A percentile compares a stretch with the other conserved stretches of the same genome.
Evolutionary conservation across 768 basidiomycete species (phyloP).

Genomic region (Fistulinella prunicolor): DNA sequence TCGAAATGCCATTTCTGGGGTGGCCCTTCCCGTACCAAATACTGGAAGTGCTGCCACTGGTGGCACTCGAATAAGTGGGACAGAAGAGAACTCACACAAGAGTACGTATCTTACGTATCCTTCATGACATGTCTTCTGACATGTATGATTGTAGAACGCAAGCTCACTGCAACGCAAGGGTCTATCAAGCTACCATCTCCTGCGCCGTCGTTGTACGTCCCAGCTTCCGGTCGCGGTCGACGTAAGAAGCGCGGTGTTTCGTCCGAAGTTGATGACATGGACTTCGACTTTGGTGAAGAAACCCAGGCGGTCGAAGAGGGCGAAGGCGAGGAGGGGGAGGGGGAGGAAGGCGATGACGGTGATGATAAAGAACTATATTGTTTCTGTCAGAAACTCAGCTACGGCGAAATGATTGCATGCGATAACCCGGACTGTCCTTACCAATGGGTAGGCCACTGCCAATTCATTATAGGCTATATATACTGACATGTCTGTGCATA

Average conservation of each 20-base stretch:
- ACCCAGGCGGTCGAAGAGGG: slow-evolving; percentile 28
- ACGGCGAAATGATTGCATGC: slow-evolving; percentile 68
- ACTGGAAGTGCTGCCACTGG: not conserved
- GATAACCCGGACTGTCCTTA: slow-evolving; percentile 53
- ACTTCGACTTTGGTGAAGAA: slow-evolving; percentile 35
- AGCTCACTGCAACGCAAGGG: slow-evolving; percentile 26
- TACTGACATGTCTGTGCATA: slow-evolving; percentile 25
- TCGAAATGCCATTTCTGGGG: slow-evolving; percentile 34
- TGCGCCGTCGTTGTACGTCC: slow-evolving; percentile 29
- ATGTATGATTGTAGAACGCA: slow-evolving; percentile 25
- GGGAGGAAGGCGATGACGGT: slow-evolving; percentile 47
- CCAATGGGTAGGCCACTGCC: slow-evolving; percentile 55
- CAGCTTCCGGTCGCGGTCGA: slow-evolving; percentile 30
- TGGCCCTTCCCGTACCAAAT: slow-evolving; percentile 22
- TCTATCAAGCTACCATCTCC: slow-evolving; percentile 37
- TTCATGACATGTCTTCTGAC: not conserved
- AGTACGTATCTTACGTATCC: slow-evolving; percentile 17
- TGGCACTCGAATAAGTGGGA: slow-evolving; percentile 14
- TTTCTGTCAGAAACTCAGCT: slow-evolving; percentile 59
- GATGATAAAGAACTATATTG: slow-evolving; percentile 62
- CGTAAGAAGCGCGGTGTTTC: slow-evolving; percentile 36
- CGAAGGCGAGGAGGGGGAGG: slow-evolving; percentile 36
- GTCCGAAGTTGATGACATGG: slow-evolving; percentile 34
- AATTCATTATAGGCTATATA: not conserved
- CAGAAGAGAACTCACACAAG: slow-evolving; percentile 30